Conservation (phyloP, 2,329 filamentous ascomycete species). For the Aspergillus flavus region DNA sequence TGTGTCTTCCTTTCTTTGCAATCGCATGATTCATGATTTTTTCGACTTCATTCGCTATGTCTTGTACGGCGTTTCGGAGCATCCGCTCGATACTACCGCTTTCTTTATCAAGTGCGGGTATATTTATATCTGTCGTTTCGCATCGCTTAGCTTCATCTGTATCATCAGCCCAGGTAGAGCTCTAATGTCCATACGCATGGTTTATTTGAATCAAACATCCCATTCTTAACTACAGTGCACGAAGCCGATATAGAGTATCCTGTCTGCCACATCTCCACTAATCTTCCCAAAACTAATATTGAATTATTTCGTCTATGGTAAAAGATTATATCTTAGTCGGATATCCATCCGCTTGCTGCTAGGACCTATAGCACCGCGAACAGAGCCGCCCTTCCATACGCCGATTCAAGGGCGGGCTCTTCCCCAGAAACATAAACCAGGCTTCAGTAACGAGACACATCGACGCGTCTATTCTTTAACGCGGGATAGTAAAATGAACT, state of each 20-base stretch:
- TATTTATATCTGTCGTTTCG: background rate
- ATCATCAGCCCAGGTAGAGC: background rate
- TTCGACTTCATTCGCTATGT: conserved; percentile 8
- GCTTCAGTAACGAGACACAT: background rate
- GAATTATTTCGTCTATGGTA: background rate
- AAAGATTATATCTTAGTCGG: background rate
- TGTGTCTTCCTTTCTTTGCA: background rate
- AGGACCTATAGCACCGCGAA: background rate
- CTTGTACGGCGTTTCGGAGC: conserved; percentile 19
- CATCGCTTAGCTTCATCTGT: background rate
- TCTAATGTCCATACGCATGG: background rate
- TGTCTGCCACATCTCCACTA: background rate
- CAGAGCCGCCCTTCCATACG: too few relatives aligned
- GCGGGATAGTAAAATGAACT: background rate
- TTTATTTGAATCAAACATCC: background rate
- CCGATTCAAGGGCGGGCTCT: too few relatives aligned
- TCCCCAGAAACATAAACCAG: background rate
- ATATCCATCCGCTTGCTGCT: background rate
- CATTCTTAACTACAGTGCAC: background rate
- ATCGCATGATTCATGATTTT: conserved; percentile 12
- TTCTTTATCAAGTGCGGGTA: background rate
- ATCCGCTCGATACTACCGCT: conserved; percentile 1
- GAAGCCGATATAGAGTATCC: background rate
- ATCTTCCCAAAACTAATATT: background rate
- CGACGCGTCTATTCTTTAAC: background rate